Percentiles rank a stretch among this genome's conserved stretches.
Evolutionary conservation across 176 grass and related monocot species (phyloP).

Genomic region (Stipa capillata): DNA sequence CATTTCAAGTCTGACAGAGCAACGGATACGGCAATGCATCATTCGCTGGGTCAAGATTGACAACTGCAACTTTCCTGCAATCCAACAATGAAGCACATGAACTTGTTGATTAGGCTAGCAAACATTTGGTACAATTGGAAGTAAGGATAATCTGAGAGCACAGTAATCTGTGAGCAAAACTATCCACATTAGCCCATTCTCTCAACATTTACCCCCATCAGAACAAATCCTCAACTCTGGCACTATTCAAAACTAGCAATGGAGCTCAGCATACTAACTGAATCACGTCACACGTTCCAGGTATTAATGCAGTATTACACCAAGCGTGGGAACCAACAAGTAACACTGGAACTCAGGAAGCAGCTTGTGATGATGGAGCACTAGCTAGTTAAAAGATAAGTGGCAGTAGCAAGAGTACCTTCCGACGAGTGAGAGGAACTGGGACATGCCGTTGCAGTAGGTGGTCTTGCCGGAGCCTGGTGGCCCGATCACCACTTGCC

Average conservation of each 20-base stretch:
- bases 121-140: background rate
- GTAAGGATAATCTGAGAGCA: background rate
- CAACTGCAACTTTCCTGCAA: slow-evolving; percentile 80
- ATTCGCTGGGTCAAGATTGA: slow-evolving; percentile 93
- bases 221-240: background rate
- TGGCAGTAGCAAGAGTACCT: slow-evolving; percentile 19
- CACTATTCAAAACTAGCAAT: background rate
- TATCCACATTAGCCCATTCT: background rate
- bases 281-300: background rate
- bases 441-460: slow-evolving; percentile 98
- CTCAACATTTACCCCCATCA: background rate
- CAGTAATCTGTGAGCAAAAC: background rate
- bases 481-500: slow-evolving; percentile 90
- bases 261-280: background rate
- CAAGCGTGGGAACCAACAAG: background rate
- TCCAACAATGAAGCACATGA: background rate
- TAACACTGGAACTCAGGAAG: background rate
- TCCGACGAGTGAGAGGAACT: slow-evolving; percentile 73
- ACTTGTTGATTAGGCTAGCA: background rate
- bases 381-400: background rate
- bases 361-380: background rate
- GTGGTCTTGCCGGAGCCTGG: slow-evolving; percentile 95
- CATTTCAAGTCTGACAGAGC: background rate
- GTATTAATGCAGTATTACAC: too few species aligned
- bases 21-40: slow-evolving; percentile 87